A percentile compares a stretch with the other conserved stretches of the same genome.
Evolutionary conservation across 192 early-diverging fungal genomes (phyloP).

Genomic region (Coemansia sp.): DNA sequence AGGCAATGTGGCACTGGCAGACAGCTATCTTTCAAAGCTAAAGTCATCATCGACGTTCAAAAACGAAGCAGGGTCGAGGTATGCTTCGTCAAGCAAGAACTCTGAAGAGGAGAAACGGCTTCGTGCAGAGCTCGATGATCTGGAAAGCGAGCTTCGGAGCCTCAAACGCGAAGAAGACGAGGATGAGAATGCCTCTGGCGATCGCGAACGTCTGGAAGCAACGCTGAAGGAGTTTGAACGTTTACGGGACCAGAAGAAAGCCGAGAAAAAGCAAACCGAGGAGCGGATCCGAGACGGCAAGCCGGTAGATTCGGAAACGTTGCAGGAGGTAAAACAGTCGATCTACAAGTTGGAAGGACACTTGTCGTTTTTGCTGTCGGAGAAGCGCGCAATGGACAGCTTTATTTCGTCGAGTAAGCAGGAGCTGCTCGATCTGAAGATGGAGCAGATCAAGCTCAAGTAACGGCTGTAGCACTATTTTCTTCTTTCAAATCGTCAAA

Average conservation of each 20-base stretch:
- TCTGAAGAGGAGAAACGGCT: constrained; percentile 47
- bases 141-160: constrained; percentile 34
- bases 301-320: constrained; percentile 8
- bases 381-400: constrained; percentile 46
- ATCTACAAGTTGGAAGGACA: constrained; percentile 48
- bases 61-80: constrained; percentile 44
- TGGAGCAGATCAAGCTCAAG: constrained; percentile 42
- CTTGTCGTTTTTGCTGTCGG: constrained; percentile 39
- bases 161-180: constrained; percentile 21
- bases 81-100: constrained; percentile 46
- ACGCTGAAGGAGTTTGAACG: constrained; percentile 35
- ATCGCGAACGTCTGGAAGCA: constrained; percentile 3
- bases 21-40: constrained; percentile 55
- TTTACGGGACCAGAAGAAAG: constrained; percentile 27
- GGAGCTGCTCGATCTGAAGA: constrained; percentile 45
- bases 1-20: constrained; percentile 50
- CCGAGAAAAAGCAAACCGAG: constrained; percentile 25
- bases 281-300: not conserved
- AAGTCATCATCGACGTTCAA: constrained; percentile 50
- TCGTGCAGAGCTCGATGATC: constrained; percentile 39
- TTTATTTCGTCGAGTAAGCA: constrained; percentile 36
- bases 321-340: constrained; percentile 50
- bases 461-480: not conserved
- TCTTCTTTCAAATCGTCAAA: not conserved
- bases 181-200: constrained; percentile 13